Conservation (phyloP, 2,329 filamentous ascomycete genomes). For the Fonsecaea erecta region DNA sequence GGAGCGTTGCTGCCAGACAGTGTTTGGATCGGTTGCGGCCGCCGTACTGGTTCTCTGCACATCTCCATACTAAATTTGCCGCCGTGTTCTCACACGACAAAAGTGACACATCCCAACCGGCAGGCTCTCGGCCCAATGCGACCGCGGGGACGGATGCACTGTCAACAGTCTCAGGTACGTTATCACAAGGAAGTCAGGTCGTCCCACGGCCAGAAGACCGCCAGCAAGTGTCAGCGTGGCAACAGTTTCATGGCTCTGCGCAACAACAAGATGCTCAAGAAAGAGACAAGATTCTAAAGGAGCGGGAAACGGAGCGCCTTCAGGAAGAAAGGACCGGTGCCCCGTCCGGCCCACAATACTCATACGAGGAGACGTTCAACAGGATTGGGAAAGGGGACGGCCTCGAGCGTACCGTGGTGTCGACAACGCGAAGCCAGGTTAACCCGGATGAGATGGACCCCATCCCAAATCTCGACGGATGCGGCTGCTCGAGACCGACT, state of each 20-base stretch:
- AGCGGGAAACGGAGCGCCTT: slow-evolving; percentile 34
- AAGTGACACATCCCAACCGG: slow-evolving; percentile 22
- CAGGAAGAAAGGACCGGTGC: slow-evolving; percentile 27
- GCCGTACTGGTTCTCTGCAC: slow-evolving; percentile 88
- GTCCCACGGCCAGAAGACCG: slow-evolving; percentile 22
- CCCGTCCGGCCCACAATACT: slow-evolving; percentile 32
- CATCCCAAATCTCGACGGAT: slow-evolving; percentile 34
- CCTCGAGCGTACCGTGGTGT: slow-evolving; percentile 20
- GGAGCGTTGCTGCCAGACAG: slow-evolving; percentile 77
- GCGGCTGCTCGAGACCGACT: slow-evolving; percentile 27
- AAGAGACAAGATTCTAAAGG: slow-evolving; percentile 39
- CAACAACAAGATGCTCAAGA: slow-evolving; percentile 44
- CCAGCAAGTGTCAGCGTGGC: slow-evolving; percentile 44
- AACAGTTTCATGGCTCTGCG: slow-evolving; percentile 44
- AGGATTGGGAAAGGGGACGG: slow-evolving; percentile 39
- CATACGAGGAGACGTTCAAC: slow-evolving; percentile 47
- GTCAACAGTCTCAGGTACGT: no score
- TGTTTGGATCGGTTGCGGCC: slow-evolving; percentile 83
- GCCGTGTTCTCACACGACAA: slow-evolving; percentile 62
- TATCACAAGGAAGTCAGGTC: slow-evolving; percentile 14
- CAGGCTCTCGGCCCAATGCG: not conserved
- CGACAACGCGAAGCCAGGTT: slow-evolving; percentile 19
- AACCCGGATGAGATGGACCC: not conserved
- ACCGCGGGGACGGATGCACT: no score
- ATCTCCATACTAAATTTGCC: slow-evolving; percentile 86